A percentile compares a stretch with the other conserved stretches of the same genome.
phyloP scores from a whole-genome alignment of 148 eudicot genomes.

The Camellia granthamiana region DNA sequence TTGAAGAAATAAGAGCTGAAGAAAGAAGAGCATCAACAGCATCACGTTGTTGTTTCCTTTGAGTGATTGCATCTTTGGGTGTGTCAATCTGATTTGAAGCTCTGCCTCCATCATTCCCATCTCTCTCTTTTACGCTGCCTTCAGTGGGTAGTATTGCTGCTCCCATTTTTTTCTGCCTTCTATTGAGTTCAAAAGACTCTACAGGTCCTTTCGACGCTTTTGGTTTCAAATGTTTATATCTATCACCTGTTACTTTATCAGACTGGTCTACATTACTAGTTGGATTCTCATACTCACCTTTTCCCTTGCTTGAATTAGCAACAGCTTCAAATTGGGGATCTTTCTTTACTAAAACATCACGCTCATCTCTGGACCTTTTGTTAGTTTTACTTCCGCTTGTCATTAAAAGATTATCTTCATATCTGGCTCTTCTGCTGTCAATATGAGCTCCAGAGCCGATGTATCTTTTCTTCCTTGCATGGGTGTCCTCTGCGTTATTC shows the following conservation, averaged over 20 bases:
- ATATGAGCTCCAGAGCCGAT: conserved; percentile 13
- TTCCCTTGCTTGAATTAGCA: conserved; percentile 20
- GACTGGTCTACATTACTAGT: conserved; percentile 19
- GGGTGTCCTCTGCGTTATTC: conserved; percentile 27
- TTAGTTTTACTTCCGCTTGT: conserved; percentile 18
- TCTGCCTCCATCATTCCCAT: conserved; percentile 28
- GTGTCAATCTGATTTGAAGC: conserved; percentile 35
- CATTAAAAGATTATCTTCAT: conserved; percentile 13
- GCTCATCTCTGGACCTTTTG: conserved; percentile 21
- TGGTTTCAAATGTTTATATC: conserved; percentile 20
- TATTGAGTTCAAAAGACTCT: conserved; percentile 17
- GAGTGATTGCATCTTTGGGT: conserved; percentile 39
- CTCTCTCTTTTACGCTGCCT: conserved; percentile 29
- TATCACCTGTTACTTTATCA: conserved; percentile 15
- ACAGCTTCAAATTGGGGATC: conserved; percentile 19
- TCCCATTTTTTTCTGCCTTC: conserved; percentile 28
- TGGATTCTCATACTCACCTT: conserved; percentile 22
- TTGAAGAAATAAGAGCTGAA: conserved; percentile 86
- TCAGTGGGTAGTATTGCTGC: conserved; percentile 22
- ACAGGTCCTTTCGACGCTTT: conserved; percentile 20
- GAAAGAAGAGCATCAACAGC: conserved; percentile 96
- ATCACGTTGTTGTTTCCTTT: conserved; percentile 86
- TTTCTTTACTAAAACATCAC: conserved; percentile 12
- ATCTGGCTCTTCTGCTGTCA: conserved; percentile 28
- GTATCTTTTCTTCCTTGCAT: conserved; percentile 34